Evolutionary conservation across 768 basidiomycete species (phyloP), one percentile per base, ranked within the genome.

Genomic region (Coprinopsis sp.): DNA sequence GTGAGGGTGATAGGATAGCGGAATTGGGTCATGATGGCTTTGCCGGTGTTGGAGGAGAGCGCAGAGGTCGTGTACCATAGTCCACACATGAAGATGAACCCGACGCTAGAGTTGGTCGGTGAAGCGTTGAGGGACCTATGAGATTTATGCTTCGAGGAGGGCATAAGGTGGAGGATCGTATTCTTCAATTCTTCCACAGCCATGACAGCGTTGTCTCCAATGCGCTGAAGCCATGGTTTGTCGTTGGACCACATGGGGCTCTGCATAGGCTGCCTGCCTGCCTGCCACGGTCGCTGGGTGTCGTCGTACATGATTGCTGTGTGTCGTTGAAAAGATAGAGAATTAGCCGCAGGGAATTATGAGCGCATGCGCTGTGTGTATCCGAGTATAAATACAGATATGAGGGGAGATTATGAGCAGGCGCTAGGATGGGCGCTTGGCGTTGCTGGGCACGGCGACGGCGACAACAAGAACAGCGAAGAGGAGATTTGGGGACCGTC

Each of bases 11-110:
- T 79, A 4, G 96, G 96, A 67, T 89, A 97, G 44, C 83, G 79
- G 67, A 97, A 99, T 56, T 87, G 84, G 55, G 75, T 93, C 56
- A 99, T 75, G 66, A 99, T 94, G 36, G 86, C 79, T 63, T 99
- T 99, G 47, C 94, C 96, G 1, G 95, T 97, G 61, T 97, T 98
- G 33, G 91, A 95, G 2, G 92, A 93, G 41, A 98, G 66, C 1
- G 95, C 95, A 5, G 93, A 96, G 3, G 86, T 82, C 13, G 82
- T 77, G 67, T 99, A 99, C 96, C 96, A 99, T 18, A 98, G 73
- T 14, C 72, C 67, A 62, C 96, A 99, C 27, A 95, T 74, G 45
- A 87, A 64, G 37, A 92, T 68, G 68, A 99, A 97, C 25, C 67
- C 58, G 24, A 61, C 51, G 34, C 64, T 69, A 28, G 73, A 71